A percentile compares a stretch with the other conserved stretches of the same genome.
Conservation (phyloP, 78 protist species). For the Dictyostelium capitatum region DNA sequence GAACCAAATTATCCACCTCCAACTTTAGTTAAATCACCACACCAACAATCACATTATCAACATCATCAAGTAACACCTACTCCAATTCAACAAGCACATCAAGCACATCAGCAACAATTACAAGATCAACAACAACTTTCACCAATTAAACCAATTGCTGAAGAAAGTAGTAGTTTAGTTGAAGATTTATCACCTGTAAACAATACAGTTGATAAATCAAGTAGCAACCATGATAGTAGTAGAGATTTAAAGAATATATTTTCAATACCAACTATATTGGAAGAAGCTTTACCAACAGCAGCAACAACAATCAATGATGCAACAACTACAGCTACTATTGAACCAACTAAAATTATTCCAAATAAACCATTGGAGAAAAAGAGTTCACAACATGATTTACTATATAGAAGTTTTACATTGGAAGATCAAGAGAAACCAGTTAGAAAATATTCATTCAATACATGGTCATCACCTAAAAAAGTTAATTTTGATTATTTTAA, state of each 20-base stretch:
- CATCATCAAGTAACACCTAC: not conserved
- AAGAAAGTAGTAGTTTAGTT: not conserved
- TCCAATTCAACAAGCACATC: not conserved
- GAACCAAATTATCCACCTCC: slow-evolving; percentile 6
- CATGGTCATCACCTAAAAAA: slow-evolving; percentile 40
- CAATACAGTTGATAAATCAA: too few relatives aligned
- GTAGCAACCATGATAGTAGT: too few relatives aligned
- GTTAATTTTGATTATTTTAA: slow-evolving; percentile 18
- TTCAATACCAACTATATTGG: slow-evolving; percentile 1
- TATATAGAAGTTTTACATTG: slow-evolving; percentile 34
- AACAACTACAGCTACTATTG: too few relatives aligned
- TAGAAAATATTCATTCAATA: slow-evolving; percentile 40
- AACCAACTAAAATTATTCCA: not conserved
- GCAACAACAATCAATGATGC: too few relatives aligned
- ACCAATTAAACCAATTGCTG: not conserved
- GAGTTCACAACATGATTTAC: slow-evolving; percentile 20
- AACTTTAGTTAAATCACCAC: not conserved
- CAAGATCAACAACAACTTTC: not conserved
- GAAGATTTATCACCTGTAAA: too few relatives aligned
- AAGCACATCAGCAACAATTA: not conserved
- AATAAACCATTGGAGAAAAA: slow-evolving; percentile 11
- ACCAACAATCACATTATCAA: not conserved
- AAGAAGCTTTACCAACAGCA: not conserved
- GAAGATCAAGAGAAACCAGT: not conserved
- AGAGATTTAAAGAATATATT: not conserved